Percentiles rank a stretch among this genome's conserved stretches.
phyloP scores from a whole-genome alignment of 2,329 filamentous ascomycete species.

The Lachnellula subtilissima region DNA sequence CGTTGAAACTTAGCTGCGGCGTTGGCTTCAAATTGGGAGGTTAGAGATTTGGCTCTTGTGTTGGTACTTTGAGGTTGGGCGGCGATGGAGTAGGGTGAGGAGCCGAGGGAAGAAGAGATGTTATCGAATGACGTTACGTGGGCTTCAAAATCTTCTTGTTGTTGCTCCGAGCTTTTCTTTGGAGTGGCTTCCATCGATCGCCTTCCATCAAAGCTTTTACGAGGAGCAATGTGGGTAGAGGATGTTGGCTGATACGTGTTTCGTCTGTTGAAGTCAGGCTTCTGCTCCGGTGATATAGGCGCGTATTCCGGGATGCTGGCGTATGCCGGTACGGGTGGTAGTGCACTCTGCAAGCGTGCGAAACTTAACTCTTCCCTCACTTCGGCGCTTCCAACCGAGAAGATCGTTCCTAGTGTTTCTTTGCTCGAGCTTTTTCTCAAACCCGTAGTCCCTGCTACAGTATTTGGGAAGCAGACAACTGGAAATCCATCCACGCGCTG shows the following conservation, averaged over 20 bases:
- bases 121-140: slow-evolving; percentile 21
- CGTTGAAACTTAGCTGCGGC: slow-evolving; percentile 14
- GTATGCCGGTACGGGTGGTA: slow-evolving; percentile 21
- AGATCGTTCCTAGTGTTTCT: slow-evolving; percentile 28
- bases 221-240: background rate
- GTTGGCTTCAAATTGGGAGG: slow-evolving; percentile 20
- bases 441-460: slow-evolving; percentile 3
- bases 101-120: slow-evolving; percentile 21
- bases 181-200: slow-evolving; percentile 4
- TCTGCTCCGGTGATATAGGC: background rate
- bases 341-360: slow-evolving; percentile 17
- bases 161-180: background rate
- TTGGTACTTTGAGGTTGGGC: background rate
- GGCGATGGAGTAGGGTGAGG: slow-evolving; percentile 19
- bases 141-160: slow-evolving; percentile 21
- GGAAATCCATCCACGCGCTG: slow-evolving; percentile 21
- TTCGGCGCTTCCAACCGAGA: slow-evolving; percentile 27
- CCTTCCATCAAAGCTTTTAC: slow-evolving; percentile 4
- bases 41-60: slow-evolving; percentile 21
- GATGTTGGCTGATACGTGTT: slow-evolving; percentile 11
- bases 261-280: slow-evolving; percentile 13
- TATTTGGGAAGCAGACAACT: slow-evolving; percentile 21
- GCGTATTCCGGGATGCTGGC: slow-evolving; percentile 15
- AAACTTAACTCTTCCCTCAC: slow-evolving; percentile 21
- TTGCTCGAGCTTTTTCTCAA: slow-evolving; percentile 18